Percentiles rank a stretch among this genome's conserved stretches.
phyloP scores from a whole-genome alignment of 1,284 basidiomycete species.

The Pseudozyma thailandica region DNA sequence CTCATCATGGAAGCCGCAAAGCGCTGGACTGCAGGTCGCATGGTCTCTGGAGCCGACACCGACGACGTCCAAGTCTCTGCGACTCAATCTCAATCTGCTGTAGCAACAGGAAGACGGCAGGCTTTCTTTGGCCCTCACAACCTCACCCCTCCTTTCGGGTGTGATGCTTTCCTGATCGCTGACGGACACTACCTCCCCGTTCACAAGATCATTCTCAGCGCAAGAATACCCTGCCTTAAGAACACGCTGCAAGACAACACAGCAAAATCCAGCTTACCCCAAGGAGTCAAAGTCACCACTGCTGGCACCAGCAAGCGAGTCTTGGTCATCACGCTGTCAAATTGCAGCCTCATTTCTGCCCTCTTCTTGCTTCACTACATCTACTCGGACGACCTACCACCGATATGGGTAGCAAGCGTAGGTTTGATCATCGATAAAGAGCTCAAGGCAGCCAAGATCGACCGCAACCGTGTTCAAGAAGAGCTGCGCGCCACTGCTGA shows the following conservation, averaged over 20 bases:
- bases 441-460: conserved; percentile 73
- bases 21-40: conserved; percentile 69
- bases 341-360: conserved; percentile 75
- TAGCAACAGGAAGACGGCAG: conserved; percentile 14
- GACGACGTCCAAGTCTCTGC: neutral
- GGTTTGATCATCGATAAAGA: conserved; percentile 71
- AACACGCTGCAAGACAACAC: conserved; percentile 31
- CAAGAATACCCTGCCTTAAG: conserved; percentile 73
- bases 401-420: conserved; percentile 86
- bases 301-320: conserved; percentile 9
- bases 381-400: conserved; percentile 84
- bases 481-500: conserved; percentile 73
- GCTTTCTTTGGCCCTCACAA: conserved; percentile 51
- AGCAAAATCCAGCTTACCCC: conserved; percentile 15
- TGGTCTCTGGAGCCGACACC: conserved; percentile 52
- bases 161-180: conserved; percentile 74
- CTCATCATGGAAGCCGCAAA: conserved; percentile 70
- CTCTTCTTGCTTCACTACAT: conserved; percentile 85
- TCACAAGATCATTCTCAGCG: conserved; percentile 76
- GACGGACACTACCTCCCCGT: conserved; percentile 73
- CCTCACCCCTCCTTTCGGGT: conserved; percentile 70
- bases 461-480: conserved; percentile 74
- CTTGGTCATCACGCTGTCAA: conserved; percentile 65
- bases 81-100: neutral
- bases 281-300: conserved; percentile 29